Evolutionary conservation across 2,329 filamentous ascomycete species (phyloP).

Genomic region (Trichoderma brevicompactum): DNA sequence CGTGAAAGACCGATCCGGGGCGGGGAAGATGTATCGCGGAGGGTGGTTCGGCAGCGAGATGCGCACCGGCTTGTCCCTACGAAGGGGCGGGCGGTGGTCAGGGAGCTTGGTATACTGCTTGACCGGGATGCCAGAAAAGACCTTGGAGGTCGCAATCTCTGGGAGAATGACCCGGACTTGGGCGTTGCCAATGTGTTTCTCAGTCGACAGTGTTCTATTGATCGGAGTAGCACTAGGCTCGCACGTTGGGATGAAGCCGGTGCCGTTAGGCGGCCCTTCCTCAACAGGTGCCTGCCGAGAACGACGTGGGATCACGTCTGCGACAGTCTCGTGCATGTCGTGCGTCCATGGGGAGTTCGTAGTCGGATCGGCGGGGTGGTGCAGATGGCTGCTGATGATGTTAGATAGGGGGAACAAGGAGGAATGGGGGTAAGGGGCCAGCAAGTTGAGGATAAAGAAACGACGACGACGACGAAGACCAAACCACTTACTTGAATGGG

Average conservation of each 20-base stretch:
- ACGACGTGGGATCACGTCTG: conserved; percentile 49
- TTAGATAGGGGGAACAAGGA: conserved; percentile 34
- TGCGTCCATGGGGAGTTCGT: conserved; percentile 85
- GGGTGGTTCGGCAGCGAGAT: conserved; percentile 82
- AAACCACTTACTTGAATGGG: conserved; percentile 64
- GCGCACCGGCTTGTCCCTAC: conserved; percentile 93
- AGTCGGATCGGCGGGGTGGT: conserved; percentile 61
- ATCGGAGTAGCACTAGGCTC: conserved; percentile 66
- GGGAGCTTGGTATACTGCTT: conserved; percentile 93
- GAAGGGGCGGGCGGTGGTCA: conserved; percentile 89
- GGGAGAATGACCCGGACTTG: conserved; percentile 82
- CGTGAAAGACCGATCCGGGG: conserved; percentile 89
- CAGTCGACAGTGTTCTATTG: conserved; percentile 80
- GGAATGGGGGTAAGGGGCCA: background rate
- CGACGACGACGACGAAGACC: background rate
- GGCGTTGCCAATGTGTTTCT: conserved; percentile 80
- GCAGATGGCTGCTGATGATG: conserved; percentile 42
- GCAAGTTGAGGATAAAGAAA: conserved; percentile 1
- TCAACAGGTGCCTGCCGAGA: conserved; percentile 50
- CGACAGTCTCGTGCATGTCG: conserved; percentile 84
- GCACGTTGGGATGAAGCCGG: conserved; percentile 59
- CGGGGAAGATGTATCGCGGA: conserved; percentile 89
- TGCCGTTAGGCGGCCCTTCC: conserved; percentile 59
- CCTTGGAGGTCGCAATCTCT: conserved; percentile 70
- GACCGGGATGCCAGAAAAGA: conserved; percentile 76